Evolutionary conservation across 352 stramenopile genomes (phyloP).

Genomic region (Globisporangium uncinulatum): DNA sequence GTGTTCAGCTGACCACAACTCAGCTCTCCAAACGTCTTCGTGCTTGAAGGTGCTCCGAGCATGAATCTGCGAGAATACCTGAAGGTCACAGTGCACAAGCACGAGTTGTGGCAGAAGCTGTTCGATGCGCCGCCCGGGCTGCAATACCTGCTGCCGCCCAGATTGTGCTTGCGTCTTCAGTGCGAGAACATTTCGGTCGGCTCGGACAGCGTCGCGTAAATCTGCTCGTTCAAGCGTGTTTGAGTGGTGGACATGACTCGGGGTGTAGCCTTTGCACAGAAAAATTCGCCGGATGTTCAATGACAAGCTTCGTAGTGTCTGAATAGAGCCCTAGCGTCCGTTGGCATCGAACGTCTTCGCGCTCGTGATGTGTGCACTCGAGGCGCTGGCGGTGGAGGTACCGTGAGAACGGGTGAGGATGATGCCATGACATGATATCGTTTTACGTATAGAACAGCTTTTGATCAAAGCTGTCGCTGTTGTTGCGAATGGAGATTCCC

Average conservation of each 20-base stretch:
- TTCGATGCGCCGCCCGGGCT: slow-evolving; percentile 21
- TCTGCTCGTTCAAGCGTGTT: background rate
- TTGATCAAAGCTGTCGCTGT: too few species aligned
- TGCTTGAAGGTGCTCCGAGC: background rate
- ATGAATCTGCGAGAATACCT: slow-evolving; percentile 3
- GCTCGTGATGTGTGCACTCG: slow-evolving; percentile 3
- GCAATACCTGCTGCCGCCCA: slow-evolving; percentile 15
- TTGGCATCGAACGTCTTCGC: slow-evolving; percentile 2
- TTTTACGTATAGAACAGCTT: too few species aligned
- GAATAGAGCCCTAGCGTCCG: background rate
- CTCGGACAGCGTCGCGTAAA: slow-evolving; percentile 1
- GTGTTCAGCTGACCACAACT: slow-evolving; percentile 17
- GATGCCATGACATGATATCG: too few species aligned
- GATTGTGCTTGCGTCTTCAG: background rate
- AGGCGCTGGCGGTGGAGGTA: background rate
- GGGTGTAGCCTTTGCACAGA: background rate
- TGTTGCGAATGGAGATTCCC: too few species aligned
- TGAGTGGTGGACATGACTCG: background rate
- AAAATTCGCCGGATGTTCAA: too few species aligned
- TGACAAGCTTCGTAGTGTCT: slow-evolving; percentile 2
- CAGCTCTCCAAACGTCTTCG: background rate
- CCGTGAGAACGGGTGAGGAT: too few species aligned
- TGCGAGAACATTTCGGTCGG: slow-evolving; percentile 4
- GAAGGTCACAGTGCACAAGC: background rate
- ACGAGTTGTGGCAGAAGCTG: slow-evolving; percentile 3